Base-by-base conservation (phyloP, 2,329 filamentous ascomycete genomes). In the Cladosporium austrohemisphaericum region DNA sequence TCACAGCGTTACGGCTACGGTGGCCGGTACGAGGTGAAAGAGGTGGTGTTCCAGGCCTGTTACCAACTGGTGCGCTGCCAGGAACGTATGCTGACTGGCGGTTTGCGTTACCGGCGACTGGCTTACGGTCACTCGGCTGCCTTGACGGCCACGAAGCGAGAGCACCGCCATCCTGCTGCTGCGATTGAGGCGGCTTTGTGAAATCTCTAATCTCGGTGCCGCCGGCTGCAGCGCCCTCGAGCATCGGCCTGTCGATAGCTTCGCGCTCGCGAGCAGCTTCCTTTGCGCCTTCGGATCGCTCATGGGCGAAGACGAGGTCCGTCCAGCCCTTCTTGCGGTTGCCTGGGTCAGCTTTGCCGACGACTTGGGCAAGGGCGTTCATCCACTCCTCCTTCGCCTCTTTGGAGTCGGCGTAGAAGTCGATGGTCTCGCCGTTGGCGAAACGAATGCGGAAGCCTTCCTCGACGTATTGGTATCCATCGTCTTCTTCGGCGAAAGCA, bases 381-480 rank as follows among this genome's bases (percentile, higher is more conserved):
- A 98, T 93, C 93, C 93, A 98, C 48, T 83, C 86, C 37, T 95
- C 88, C 72, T 97, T 98, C 64, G 93, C 86, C 31, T 81, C 81
- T 1, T 84, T 80, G 25, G 83, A 91, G 69, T 97, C 92, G 63
- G 92, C 93, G 65, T 98, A 97, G 68, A 97, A 97, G 74, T 97
- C 92, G 65, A 98, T 98, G 55, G 95, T 84, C 71, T 98, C 93
- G 54, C 93, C 93, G 63, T 98, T 98, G 66, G 88, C 94, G 71
- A 98, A 98, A 51, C 92, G 89, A 66, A 98, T 95, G 32, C 93
- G 88, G 84, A 98, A 98, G 2, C 93, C 93, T 67, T 98, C 93
- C 68, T 98, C 93, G 46, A 98, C 92, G 67, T 98, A 98, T 87
- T 96, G 95, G 75, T 98, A 98, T 33, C 93, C 93, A 66, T 98